Conservation (phyloP, 805 yeast genomes). For the Scheffersomyces ergatensis region DNA sequence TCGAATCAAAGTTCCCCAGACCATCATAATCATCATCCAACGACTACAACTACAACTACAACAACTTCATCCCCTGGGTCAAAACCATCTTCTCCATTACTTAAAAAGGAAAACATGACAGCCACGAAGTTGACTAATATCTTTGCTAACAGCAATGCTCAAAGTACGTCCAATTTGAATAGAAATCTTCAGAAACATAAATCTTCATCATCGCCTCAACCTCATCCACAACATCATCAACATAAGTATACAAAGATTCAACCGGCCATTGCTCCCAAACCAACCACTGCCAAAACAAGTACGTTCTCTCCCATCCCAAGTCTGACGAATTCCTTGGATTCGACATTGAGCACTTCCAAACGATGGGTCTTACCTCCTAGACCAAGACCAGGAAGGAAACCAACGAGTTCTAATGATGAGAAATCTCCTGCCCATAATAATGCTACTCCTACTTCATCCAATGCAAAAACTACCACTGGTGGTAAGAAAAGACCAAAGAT, state of each 20-base stretch:
- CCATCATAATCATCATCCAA: neutral
- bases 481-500: slow-evolving; percentile 1
- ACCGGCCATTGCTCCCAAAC: slow-evolving; percentile 40
- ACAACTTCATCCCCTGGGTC: too few relatives aligned
- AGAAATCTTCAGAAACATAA: neutral
- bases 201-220: neutral
- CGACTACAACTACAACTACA: too few relatives aligned
- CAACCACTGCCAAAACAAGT: slow-evolving; percentile 26
- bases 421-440: neutral
- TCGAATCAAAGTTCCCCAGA: too few relatives aligned
- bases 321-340: slow-evolving; percentile 11
- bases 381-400: slow-evolving; percentile 42
- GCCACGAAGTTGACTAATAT: neutral
- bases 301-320: slow-evolving; percentile 18
- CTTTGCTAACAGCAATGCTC: neutral
- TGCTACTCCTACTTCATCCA: neutral
- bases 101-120: neutral
- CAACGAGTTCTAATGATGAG: slow-evolving; percentile 12
- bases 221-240: slow-evolving; percentile 1
- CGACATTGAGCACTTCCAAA: slow-evolving; percentile 28
- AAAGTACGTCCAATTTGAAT: neutral
- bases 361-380: slow-evolving; percentile 42
- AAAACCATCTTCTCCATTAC: neutral
- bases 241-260: slow-evolving; percentile 33
- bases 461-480: neutral